Percentiles rank a stretch among this genome's conserved stretches.
Evolutionary conservation across 495 filamentous ascomycete genomes (phyloP).

Genomic region (Aspergillus sparsus): DNA sequence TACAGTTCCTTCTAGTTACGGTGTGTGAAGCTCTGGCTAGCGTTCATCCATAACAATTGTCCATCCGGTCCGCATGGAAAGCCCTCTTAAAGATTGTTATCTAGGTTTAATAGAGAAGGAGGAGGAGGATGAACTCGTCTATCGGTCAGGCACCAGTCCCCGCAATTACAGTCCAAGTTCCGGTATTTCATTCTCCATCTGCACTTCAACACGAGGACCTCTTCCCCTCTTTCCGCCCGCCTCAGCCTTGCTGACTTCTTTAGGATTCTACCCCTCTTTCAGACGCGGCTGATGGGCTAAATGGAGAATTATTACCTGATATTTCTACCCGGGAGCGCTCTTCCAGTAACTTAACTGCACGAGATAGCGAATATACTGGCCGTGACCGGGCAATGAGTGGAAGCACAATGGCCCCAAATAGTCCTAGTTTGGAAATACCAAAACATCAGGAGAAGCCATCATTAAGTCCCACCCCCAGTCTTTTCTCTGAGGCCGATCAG

Average conservation of each 20-base stretch:
- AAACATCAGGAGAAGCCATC: conserved; percentile 10
- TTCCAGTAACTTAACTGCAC: conserved; percentile 18
- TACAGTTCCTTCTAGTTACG: too few species aligned
- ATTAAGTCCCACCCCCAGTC: conserved; percentile 9
- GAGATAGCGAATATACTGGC: conserved; percentile 14
- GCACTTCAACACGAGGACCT: background rate
- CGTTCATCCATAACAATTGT: too few species aligned
- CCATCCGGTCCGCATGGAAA: too few species aligned
- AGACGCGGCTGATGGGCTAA: conserved; percentile 1
- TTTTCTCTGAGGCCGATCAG: conserved; percentile 19
- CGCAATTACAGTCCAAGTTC: conserved; percentile 23
- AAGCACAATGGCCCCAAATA: conserved; percentile 24
- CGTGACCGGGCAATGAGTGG: conserved; percentile 25
- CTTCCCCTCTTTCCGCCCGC: background rate
- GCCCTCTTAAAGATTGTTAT: too few species aligned
- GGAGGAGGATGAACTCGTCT: too few species aligned
- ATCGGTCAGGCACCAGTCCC: conserved; percentile 9
- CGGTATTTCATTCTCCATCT: conserved; percentile 4
- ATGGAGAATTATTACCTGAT: background rate
- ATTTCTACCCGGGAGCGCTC: conserved; percentile 9
- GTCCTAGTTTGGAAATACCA: conserved; percentile 10
- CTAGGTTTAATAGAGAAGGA: too few species aligned
- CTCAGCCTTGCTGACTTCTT: background rate
- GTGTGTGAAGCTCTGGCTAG: too few species aligned
- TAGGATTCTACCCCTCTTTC: background rate